Evolutionary conservation across 352 stramenopile genomes (phyloP).

Genomic region (Bremia lactucae): DNA sequence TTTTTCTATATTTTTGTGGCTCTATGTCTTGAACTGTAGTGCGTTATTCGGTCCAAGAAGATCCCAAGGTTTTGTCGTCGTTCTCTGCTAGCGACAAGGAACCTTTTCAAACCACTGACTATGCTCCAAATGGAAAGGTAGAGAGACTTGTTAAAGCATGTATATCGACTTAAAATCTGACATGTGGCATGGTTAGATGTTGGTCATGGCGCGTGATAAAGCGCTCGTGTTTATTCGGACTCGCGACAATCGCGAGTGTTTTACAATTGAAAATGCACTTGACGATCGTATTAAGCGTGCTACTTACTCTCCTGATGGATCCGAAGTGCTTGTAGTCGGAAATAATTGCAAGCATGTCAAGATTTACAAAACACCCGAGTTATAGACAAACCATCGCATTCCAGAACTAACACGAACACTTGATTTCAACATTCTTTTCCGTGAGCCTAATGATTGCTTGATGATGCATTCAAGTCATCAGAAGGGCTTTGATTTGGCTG

Average conservation of each 20-base stretch:
- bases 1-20: background rate
- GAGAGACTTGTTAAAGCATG: background rate
- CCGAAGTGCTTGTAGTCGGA: constrained; percentile 57
- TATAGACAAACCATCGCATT: constrained; percentile 11
- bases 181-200: constrained; percentile 22
- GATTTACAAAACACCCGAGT: constrained; percentile 44
- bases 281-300: constrained; percentile 57
- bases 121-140: constrained; percentile 62
- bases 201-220: constrained; percentile 40
- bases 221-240: constrained; percentile 54
- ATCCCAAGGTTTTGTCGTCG: constrained; percentile 53
- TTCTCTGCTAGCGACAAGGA: constrained; percentile 49
- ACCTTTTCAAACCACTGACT: constrained; percentile 47
- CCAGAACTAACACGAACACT: too few species aligned
- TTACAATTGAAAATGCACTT: constrained; percentile 40
- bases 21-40: constrained; percentile 23
- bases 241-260: constrained; percentile 36
- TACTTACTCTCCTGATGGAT: constrained; percentile 42
- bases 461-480: constrained; percentile 1
- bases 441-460: too few species aligned
- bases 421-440: too few species aligned
- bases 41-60: constrained; percentile 66
- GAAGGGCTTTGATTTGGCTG: constrained; percentile 15
- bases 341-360: constrained; percentile 58
- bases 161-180: background rate